Evolutionary conservation across 176 grass and related monocot species (phyloP), one percentile per base, ranked within the genome.

Genomic region (Oryza longistaminata): DNA sequence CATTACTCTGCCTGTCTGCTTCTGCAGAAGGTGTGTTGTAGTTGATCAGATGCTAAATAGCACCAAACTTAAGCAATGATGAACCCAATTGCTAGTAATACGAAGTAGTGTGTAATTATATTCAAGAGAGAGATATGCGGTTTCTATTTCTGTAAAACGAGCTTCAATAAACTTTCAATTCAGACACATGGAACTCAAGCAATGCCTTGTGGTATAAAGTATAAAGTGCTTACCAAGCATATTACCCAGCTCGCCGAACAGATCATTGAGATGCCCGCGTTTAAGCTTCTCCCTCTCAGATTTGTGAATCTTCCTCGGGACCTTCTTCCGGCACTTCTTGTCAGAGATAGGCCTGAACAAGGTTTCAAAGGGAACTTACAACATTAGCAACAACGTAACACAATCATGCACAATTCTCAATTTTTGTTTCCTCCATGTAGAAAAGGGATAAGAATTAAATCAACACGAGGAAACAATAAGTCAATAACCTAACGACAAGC

Each of bases 281-380:
- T 94, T 97, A 44, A 91, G 92, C 80, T 97, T 97, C 90, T 97
- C 94, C 77, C 92, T 87, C 81, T 94, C 94, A 7, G 94, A 77
- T 72, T 97, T 97, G 55, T 94, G 88, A 27, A 87, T 35, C 71
- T 91, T 97, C 83, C 75, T 94, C 0, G 90, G 90, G 27, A 84
- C 83, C 67, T 82, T 88, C 48, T 87, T 93, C 74, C 90, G 66
- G 66, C 58, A 83, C 82, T 92, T 94, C 83, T 90, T 87, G 21
- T 58, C 77, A 71, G 83, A 7, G n/a, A 82, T 19, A 71, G 83
- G 83, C 50, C 92, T 97, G 88, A 69, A 45, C 53, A 29, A 66
- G 34, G 17, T 82, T 42, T 4, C 33, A 66, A 21, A 87, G 7
- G 10, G 33, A 35, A 67, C 45, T 7, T 3, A 2, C 11, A 3